Conservation (phyloP, 1,139 yeast species). For the Pichia sp. region DNA sequence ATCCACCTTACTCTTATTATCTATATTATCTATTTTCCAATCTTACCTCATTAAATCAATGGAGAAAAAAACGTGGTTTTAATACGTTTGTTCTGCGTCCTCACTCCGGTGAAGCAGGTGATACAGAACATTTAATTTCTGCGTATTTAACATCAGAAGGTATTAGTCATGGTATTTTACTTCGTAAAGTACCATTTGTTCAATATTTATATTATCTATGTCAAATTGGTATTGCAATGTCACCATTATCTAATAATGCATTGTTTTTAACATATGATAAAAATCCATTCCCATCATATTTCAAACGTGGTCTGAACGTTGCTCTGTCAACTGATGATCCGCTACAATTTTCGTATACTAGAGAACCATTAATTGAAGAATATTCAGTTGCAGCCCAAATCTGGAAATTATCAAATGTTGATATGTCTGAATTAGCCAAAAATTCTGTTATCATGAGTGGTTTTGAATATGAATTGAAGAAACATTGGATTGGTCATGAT, state of each 20-base stretch:
- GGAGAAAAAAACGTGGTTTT: conserved; percentile 67
- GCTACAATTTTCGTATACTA: conserved; percentile 89
- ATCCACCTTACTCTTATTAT: conserved; percentile 98
- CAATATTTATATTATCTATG: conserved; percentile 91
- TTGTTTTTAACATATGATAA: conserved; percentile 91
- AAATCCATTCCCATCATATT: conserved; percentile 84
- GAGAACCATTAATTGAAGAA: conserved; percentile 97
- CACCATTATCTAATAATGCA: conserved; percentile 95
- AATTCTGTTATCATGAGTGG: conserved; percentile 90
- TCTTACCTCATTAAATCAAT: conserved; percentile 74
- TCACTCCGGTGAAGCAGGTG: conserved; percentile 99
- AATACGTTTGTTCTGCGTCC: conserved; percentile 93
- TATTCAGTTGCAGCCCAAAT: conserved; percentile 97
- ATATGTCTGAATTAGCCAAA: conserved; percentile 87
- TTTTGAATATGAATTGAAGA: conserved; percentile 77
- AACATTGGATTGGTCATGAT: conserved; percentile 85
- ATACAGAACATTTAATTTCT: conserved; percentile 90
- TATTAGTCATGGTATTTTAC: conserved; percentile 88
- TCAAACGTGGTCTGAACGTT: conserved; percentile 88
- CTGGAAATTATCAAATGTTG: conserved; percentile 87
- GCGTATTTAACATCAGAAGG: conserved; percentile 89
- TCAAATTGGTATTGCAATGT: conserved; percentile 98
- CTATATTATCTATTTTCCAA: conserved; percentile 84
- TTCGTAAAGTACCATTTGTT: conserved; percentile 89
- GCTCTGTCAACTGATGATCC: conserved; percentile 92